A percentile compares a stretch with the other conserved stretches of the same genome.
Evolutionary conservation across 192 early-diverging fungal species (phyloP).

Genomic region (Umbelopsis sp.): DNA sequence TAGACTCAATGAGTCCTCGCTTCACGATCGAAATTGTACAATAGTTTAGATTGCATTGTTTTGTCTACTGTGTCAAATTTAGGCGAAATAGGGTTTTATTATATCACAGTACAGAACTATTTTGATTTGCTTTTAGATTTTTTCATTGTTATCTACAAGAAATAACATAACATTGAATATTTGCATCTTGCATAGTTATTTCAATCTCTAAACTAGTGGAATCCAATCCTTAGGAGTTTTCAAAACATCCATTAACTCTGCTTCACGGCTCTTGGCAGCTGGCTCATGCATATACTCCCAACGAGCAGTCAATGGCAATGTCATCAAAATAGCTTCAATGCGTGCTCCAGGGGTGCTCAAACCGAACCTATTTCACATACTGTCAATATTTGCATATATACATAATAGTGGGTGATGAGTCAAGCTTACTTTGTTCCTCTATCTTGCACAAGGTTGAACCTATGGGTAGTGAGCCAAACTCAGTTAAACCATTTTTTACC

Average conservation of each 20-base stretch:
- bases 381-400: not conserved
- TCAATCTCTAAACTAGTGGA: constrained; percentile 35
- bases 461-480: not conserved
- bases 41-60: not conserved
- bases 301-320: constrained; percentile 88
- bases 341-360: constrained; percentile 93
- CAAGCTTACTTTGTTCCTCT: constrained; percentile 70
- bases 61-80: not conserved
- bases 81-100: too few species aligned
- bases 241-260: constrained; percentile 76
- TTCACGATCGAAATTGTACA: not conserved
- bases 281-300: constrained; percentile 94
- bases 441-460: constrained; percentile 95
- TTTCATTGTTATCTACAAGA: too few species aligned
- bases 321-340: constrained; percentile 95
- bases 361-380: constrained; percentile 63
- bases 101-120: too few species aligned
- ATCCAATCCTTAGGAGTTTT: constrained; percentile 83
- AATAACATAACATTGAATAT: too few species aligned
- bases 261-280: constrained; percentile 69
- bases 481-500: too few species aligned
- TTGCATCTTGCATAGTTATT: too few species aligned
- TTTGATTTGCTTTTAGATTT: too few species aligned
- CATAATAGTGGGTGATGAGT: not conserved
- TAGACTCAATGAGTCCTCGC: constrained; percentile 1